Base-by-base conservation (phyloP, 352 stramenopile genomes). In the Pseudoperonospora humuli region DNA sequence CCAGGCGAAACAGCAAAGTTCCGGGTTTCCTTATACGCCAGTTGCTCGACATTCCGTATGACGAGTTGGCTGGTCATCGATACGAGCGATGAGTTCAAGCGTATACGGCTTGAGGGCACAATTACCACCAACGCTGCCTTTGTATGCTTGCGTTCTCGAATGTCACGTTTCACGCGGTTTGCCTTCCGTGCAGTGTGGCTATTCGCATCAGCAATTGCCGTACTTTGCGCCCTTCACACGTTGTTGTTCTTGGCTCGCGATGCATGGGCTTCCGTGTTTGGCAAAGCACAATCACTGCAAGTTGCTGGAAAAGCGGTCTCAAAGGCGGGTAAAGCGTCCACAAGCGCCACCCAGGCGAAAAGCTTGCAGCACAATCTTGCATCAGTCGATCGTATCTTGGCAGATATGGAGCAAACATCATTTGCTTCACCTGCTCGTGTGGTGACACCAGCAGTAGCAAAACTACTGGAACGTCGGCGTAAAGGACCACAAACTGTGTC, bases 61-160 rank as follows among this genome's bases (percentile, higher is more conserved):
- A 20, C 54, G 24, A 54, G 44, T 10, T 63, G 49, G 48, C 31
- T 76, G n/a, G n/a, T 54, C 15, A 48, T 76, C 31, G 42, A 64
- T 21, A 62, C 50, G 0, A 65, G 57, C 31, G 57, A 64, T 25
- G 36, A 17, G 0, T 41, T 52, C 14, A 63, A 55, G 20, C 54
- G 34, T 33, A 41, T 76, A n/a, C 38, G 31, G 5, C 32, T 76
- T 10, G 25, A 61, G 27, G 60, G 60, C 11, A 54, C 26, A 9
- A 63, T 69, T 33, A 48, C 50, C 17, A 53, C 24, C 1, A 36
- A 54, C 24, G 49, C 46, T 18, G 45, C 57, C 23, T 70, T 72
- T 28, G 50, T 34, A 33, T 71, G 61, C 26, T 35, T 65, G 32
- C 61, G 45, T 4, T 62, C 58, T 32, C 52, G 43, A 2, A 37